Evolutionary conservation across 2,329 filamentous ascomycete genomes (phyloP).

Genomic region (Paraphoma sp.): DNA sequence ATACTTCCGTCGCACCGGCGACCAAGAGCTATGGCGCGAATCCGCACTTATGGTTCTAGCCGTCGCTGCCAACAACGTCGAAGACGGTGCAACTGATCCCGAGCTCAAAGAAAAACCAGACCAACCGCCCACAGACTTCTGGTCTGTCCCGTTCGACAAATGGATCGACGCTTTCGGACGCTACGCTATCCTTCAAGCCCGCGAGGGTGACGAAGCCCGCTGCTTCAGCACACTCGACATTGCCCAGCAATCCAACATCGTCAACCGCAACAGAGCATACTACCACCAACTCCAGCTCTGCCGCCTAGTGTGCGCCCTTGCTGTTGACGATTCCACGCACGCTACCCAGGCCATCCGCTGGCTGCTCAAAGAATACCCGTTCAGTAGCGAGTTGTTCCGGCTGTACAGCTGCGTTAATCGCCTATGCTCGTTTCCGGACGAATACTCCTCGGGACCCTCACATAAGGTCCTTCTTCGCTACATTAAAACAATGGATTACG

Average conservation of each 20-base stretch:
- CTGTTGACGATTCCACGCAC: slow-evolving; percentile 78
- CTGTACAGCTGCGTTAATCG: slow-evolving; percentile 81
- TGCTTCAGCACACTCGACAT: slow-evolving; percentile 82
- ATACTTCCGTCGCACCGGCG: slow-evolving; percentile 42
- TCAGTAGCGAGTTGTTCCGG: slow-evolving; percentile 81
- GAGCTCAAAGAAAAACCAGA: slow-evolving; percentile 39
- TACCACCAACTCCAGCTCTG: slow-evolving; percentile 77
- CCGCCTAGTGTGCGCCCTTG: slow-evolving; percentile 84
- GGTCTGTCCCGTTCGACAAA: slow-evolving; percentile 78
- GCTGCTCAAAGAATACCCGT: slow-evolving; percentile 83
- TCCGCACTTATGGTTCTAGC: slow-evolving; percentile 44
- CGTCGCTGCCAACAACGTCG: slow-evolving; percentile 41
- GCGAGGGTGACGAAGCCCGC: slow-evolving; percentile 69
- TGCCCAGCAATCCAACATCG: slow-evolving; percentile 81
- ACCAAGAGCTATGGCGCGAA: slow-evolving; percentile 44
- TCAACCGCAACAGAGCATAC: slow-evolving; percentile 72
- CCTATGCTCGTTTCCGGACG: slow-evolving; percentile 75
- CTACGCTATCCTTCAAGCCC: slow-evolving; percentile 79
- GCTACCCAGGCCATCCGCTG: slow-evolving; percentile 77
- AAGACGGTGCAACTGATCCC: slow-evolving; percentile 37
- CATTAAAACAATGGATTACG: slow-evolving; percentile 85
- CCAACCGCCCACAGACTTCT: slow-evolving; percentile 63
- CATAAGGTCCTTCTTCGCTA: slow-evolving; percentile 93
- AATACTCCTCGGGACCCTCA: slow-evolving; percentile 78
- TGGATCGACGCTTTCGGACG: slow-evolving; percentile 94